A percentile compares a stretch with the other conserved stretches of the same genome.
phyloP scores from a whole-genome alignment of 139 green algal species.

The Picochlorum sp. region DNA sequence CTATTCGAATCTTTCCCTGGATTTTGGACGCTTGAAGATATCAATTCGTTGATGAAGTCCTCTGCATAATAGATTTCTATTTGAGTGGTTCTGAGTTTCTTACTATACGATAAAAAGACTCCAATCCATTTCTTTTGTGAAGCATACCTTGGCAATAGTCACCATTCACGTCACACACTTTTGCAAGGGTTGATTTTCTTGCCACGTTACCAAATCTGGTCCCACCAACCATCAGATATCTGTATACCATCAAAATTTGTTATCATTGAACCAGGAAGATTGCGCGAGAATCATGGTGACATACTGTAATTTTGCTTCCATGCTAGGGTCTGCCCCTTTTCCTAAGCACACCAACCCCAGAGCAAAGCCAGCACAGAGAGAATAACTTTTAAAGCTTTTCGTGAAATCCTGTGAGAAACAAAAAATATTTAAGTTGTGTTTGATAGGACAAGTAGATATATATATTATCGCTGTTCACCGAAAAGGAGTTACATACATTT shows the following conservation, averaged over 20 bases:
- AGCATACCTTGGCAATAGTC: too few species aligned
- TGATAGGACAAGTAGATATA: too few species aligned
- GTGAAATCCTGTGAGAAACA: constrained; percentile 19
- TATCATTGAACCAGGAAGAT: constrained; percentile 49
- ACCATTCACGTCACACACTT: neutral
- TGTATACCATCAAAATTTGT: constrained; percentile 1
- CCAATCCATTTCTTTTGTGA: too few species aligned
- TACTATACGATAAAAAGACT: too few species aligned
- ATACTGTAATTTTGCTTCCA: neutral
- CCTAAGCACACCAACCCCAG: constrained; percentile 85
- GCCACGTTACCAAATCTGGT: neutral
- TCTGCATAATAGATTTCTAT: neutral
- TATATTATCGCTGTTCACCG: too few species aligned
- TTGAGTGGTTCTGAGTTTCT: too few species aligned
- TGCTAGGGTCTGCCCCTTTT: constrained; percentile 51
- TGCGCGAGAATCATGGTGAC: constrained; percentile 43
- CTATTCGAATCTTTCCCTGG: neutral
- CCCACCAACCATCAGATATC: constrained; percentile 1
- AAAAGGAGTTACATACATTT: neutral
- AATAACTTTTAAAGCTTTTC: constrained; percentile 78
- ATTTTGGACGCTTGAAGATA: neutral
- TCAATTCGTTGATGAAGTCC: neutral
- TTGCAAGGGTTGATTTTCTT: neutral
- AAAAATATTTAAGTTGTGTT: too few species aligned
- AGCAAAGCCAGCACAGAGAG: constrained; percentile 78